These are phyloP conservation scores for Nepenthes gracilis DNA, from an alignment of 148 eudicot species.

Conservation along the genomic window DNA sequence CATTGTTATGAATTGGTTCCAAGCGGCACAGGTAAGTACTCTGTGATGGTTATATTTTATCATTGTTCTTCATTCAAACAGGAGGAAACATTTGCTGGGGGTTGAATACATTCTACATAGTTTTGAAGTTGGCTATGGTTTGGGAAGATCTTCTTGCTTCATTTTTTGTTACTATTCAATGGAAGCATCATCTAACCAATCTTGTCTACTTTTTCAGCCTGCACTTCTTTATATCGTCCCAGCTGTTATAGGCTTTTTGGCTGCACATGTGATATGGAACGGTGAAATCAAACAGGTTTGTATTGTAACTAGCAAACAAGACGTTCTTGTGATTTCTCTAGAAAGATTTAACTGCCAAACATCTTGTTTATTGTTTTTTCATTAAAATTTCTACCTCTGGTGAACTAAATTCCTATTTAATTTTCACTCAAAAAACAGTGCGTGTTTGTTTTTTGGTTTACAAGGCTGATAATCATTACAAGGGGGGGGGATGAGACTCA, in stretches of 20 bases:
- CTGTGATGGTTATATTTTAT: background rate
- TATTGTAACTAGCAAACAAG: constrained; percentile 6
- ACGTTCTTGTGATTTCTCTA: background rate
- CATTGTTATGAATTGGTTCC: constrained; percentile 98
- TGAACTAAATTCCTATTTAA: too few species aligned
- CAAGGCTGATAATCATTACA: too few species aligned
- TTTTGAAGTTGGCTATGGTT: too few species aligned
- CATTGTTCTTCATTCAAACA: background rate
- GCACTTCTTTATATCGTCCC: constrained; percentile 95
- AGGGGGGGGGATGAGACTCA: too few species aligned
- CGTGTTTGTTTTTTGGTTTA: too few species aligned
- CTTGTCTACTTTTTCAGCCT: constrained; percentile 49
- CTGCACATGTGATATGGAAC: constrained; percentile 72
- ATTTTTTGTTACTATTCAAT: background rate
- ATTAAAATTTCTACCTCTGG: too few species aligned
- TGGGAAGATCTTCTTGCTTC: too few species aligned
- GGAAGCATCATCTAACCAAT: background rate
- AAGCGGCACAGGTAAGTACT: constrained; percentile 85
- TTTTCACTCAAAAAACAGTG: too few species aligned
- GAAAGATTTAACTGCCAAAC: too few species aligned
- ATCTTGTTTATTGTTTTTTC: too few species aligned
- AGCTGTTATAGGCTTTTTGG: constrained; percentile 85
- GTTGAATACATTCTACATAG: background rate
- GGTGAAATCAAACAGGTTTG: constrained; percentile 86
- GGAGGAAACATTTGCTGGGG: background rate